phyloP scores from a whole-genome alignment of 2,329 filamentous ascomycete species.

The Pyrenochaeta sp. region DNA sequence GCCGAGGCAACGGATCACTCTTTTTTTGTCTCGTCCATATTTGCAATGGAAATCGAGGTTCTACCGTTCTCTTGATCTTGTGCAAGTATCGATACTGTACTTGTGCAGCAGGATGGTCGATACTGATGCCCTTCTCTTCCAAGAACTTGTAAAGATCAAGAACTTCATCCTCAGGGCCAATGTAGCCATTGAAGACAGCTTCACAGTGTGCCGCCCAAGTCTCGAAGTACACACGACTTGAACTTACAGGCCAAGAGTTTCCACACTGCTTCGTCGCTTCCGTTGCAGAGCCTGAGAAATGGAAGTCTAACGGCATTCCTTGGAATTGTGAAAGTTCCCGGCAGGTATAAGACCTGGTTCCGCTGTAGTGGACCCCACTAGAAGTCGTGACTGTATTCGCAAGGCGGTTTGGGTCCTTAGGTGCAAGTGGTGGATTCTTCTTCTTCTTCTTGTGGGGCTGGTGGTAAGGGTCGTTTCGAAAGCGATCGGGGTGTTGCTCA shows the following conservation, averaged over 20 bases:
- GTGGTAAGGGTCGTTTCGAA: slow-evolving; percentile 23
- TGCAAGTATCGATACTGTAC: slow-evolving; percentile 1
- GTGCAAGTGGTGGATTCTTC: not conserved
- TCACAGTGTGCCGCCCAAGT: slow-evolving; percentile 17
- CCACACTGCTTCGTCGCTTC: slow-evolving; percentile 28
- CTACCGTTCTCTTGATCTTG: slow-evolving; percentile 1
- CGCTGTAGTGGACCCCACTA: slow-evolving; percentile 26
- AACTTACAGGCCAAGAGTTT: slow-evolving; percentile 27
- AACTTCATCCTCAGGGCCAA: slow-evolving; percentile 22
- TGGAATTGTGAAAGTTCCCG: slow-evolving; percentile 30
- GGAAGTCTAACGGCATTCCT: slow-evolving; percentile 13
- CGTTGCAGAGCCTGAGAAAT: slow-evolving; percentile 12
- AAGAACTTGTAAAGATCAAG: slow-evolving; percentile 16
- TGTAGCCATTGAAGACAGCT: slow-evolving; percentile 25
- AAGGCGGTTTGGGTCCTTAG: not conserved
- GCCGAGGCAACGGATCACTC: not conserved
- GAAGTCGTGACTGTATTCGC: slow-evolving; percentile 24
- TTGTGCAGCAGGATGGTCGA: slow-evolving; percentile 4
- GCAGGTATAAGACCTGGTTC: slow-evolving; percentile 19
- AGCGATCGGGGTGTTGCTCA: not conserved
- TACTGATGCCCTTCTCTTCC: slow-evolving; percentile 3
- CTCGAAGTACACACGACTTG: slow-evolving; percentile 4
- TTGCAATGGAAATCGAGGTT: not conserved
- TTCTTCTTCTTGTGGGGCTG: slow-evolving; percentile 14
- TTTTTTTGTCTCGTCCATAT: not conserved